Evolutionary conservation across 768 basidiomycete genomes (phyloP).

Genomic region (Leccinum pellstonianum): DNA sequence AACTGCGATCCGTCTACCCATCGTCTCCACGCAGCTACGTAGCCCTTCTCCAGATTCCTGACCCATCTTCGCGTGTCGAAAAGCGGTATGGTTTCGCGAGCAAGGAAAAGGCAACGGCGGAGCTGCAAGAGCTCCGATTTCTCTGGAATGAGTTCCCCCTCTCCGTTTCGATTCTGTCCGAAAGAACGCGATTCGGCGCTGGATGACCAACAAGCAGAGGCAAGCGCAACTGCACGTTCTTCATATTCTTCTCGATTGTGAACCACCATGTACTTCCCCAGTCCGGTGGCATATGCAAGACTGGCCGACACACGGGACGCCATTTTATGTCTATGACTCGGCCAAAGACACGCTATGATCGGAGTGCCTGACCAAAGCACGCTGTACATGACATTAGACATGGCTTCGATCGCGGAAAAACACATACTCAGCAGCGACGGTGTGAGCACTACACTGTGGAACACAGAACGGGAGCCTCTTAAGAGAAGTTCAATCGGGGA

Average conservation of each 20-base stretch:
- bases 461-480: not conserved
- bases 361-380: conserved; percentile 54
- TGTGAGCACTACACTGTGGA: conserved; percentile 50
- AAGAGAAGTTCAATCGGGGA: not conserved
- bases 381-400: conserved; percentile 27
- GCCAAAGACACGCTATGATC: conserved; percentile 44
- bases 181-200: conserved; percentile 1
- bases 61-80: conserved; percentile 52
- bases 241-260: conserved; percentile 44
- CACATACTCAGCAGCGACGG: conserved; percentile 48
- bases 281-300: conserved; percentile 46
- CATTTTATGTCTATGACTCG: conserved; percentile 48
- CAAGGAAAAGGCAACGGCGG: conserved; percentile 41
- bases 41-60: conserved; percentile 46
- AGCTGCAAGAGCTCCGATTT: conserved; percentile 40
- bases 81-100: conserved; percentile 42
- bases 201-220: conserved; percentile 28
- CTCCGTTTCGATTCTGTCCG: not conserved
- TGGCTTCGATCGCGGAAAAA: not conserved
- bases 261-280: conserved; percentile 49
- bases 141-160: not conserved
- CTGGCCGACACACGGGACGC: conserved; percentile 50
- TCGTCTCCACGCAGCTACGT: conserved; percentile 43
- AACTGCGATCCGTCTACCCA: conserved; percentile 46
- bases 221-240: conserved; percentile 42